Conservation (phyloP, 2,329 filamentous ascomycete genomes). For the Cadophora gregata region DNA sequence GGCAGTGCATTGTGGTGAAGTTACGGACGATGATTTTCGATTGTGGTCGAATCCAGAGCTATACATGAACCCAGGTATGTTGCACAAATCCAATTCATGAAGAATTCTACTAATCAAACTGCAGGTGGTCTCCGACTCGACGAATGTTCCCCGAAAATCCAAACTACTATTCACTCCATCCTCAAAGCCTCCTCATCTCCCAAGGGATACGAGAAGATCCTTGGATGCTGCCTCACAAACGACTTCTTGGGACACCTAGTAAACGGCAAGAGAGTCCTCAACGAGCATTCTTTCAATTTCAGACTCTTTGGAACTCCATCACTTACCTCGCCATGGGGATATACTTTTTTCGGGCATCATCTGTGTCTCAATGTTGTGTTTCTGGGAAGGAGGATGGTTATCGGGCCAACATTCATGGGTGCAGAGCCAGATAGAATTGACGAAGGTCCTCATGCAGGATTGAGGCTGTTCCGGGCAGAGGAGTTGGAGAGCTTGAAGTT, state of each 20-base stretch:
- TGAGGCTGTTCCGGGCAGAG: conserved; percentile 37
- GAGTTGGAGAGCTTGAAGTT: conserved; percentile 40
- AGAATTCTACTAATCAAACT: neutral
- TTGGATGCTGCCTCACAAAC: conserved; percentile 40
- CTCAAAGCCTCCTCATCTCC: conserved; percentile 38
- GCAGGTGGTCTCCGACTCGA: conserved; percentile 40
- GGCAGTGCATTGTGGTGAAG: conserved; percentile 36
- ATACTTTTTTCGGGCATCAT: conserved; percentile 72
- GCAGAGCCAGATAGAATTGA: conserved; percentile 71
- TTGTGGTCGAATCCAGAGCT: conserved; percentile 44
- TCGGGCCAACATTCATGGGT: conserved; percentile 79
- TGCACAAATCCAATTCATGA: neutral
- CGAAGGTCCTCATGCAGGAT: conserved; percentile 40
- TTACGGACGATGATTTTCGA: conserved; percentile 41
- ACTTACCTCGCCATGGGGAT: conserved; percentile 37
- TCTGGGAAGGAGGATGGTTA: conserved; percentile 66
- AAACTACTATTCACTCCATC: conserved; percentile 37
- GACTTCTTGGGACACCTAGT: conserved; percentile 41
- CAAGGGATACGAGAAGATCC: conserved; percentile 39
- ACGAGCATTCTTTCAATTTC: conserved; percentile 42
- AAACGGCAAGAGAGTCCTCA: conserved; percentile 40
- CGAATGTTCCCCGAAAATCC: conserved; percentile 35
- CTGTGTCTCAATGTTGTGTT: conserved; percentile 76
- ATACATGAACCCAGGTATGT: conserved; percentile 41
- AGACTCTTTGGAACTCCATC: conserved; percentile 40